Evolutionary conservation across 495 filamentous ascomycete genomes (phyloP).

Genomic region (Talaromyces ruber): DNA sequence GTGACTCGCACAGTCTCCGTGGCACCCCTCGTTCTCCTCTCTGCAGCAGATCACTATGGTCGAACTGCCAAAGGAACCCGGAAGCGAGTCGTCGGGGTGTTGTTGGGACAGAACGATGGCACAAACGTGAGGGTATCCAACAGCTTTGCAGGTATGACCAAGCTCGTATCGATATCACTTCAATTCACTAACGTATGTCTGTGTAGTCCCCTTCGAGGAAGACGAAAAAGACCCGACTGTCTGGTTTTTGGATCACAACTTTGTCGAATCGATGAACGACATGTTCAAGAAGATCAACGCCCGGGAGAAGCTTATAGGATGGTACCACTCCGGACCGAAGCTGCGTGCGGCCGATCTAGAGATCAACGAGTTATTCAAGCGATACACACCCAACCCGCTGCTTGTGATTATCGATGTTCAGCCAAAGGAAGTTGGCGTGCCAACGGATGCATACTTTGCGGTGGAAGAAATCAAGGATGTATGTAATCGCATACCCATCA

Average conservation of each 20-base stretch:
- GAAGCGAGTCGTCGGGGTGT: constrained; percentile 93
- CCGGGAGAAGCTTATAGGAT: constrained; percentile 96
- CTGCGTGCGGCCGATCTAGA: constrained; percentile 93
- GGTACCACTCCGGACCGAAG: constrained; percentile 98
- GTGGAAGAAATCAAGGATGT: constrained; percentile 99
- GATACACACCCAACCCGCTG: constrained; percentile 94
- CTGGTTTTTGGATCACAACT: constrained; percentile 99
- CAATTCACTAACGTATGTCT: neutral
- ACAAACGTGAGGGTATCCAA: constrained; percentile 95
- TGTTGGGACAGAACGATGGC: constrained; percentile 92
- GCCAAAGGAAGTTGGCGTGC: constrained; percentile 95
- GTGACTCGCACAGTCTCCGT: constrained; percentile 92
- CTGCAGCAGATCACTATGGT: constrained; percentile 97
- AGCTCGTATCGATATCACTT: neutral
- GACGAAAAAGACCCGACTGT: constrained; percentile 97
- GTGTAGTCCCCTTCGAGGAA: constrained; percentile 85
- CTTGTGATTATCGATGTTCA: constrained; percentile 98
- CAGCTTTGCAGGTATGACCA: constrained; percentile 82
- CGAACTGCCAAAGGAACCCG: constrained; percentile 79
- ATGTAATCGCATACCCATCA: constrained; percentile 20
- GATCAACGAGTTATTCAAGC: constrained; percentile 99
- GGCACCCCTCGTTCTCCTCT: constrained; percentile 94
- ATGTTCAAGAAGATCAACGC: constrained; percentile 99
- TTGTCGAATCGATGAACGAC: constrained; percentile 98
- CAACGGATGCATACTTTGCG: constrained; percentile 98